phyloP scores from a whole-genome alignment of 257 asterid genomes.

The Lycium barbarum region DNA sequence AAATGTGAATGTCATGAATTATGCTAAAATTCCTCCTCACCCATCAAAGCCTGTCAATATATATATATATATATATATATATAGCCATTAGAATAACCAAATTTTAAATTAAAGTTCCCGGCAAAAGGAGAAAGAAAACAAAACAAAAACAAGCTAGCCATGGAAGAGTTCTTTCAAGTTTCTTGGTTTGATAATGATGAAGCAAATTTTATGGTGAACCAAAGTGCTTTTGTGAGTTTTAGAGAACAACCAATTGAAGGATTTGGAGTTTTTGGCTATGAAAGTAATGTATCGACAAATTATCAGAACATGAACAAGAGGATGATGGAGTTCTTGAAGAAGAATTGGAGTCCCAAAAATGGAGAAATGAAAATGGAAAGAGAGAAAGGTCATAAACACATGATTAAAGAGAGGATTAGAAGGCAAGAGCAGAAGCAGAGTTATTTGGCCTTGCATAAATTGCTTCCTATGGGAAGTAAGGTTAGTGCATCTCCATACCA shows the following conservation, averaged over 20 bases:
- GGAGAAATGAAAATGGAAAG: constrained; percentile 30
- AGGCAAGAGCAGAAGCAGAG: constrained; percentile 52
- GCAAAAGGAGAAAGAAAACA: neutral
- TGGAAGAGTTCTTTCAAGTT: constrained; percentile 45
- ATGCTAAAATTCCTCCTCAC: neutral
- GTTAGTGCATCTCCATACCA: constrained; percentile 29
- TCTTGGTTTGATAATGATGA: constrained; percentile 34
- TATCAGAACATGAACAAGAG: constrained; percentile 45
- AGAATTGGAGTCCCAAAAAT: constrained; percentile 22
- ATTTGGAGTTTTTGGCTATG: neutral
- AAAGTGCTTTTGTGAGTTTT: constrained; percentile 48
- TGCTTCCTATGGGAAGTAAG: constrained; percentile 62
- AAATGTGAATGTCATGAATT: constrained; percentile 18
- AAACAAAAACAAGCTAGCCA: neutral
- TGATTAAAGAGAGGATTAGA: constrained; percentile 58
- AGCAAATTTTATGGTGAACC: neutral
- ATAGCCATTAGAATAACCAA: constrained; percentile 29
- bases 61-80: neutral
- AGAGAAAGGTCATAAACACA: constrained; percentile 44
- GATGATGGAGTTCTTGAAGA: constrained; percentile 56
- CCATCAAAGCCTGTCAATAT: neutral
- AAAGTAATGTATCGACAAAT: neutral
- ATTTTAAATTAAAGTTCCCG: neutral
- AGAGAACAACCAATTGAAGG: constrained; percentile 26
- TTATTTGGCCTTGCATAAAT: constrained; percentile 44